Base-by-base conservation (phyloP, 2,329 filamentous ascomycete genomes). In the Diaporthe ampelina region DNA sequence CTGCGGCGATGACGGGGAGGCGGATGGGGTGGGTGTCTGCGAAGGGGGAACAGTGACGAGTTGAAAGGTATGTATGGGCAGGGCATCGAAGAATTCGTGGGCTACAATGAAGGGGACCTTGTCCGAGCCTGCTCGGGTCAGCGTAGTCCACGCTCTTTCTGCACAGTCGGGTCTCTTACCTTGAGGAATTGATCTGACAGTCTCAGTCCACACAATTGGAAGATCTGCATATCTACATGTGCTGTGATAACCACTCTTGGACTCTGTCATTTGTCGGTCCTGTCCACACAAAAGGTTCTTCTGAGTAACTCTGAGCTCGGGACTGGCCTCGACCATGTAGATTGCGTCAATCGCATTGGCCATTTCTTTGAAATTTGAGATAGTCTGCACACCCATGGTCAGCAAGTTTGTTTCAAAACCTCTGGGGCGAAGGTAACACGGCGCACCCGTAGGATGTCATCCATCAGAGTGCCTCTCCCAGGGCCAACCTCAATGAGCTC, bases 11-110 rank as follows among this genome's bases (percentile, higher is more conserved):
- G 82, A 76, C 78, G 84, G 77, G 73, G 87, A 80, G 50, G 85
- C 82, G 19, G 85, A 82, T 76, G 85, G 85, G 17, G 63, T 54
- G 58, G 75, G 56, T 73, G 76, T 45, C 72, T 76, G 35, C 10
- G 61, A 54, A n/a, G 72, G 74, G 71, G 78, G 81, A 45, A 86
- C 82, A 8, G 84, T 81, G 68, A 96, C 88, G 19, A 94, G 93
- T 83, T 98, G 93, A 82, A 99, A 99, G 75, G 94, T 92, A 82
- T 99, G 95, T 78, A 99, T 98, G 45, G 97, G 97, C 0, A 99
- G 91, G 3, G 97, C 97, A 79, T 99, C 97, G 85, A 99, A 99
- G 87, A 99, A 98, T 82, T 99, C 97, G 82, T 99, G 97, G 6
- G 97, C 97, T 65, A 98, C 91, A 75, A 99, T 97, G 83, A 98